Percentiles rank a stretch among this genome's conserved stretches.
Conservation (phyloP, 164 flowering plant species). For the Cinnamomum micranthum region DNA sequence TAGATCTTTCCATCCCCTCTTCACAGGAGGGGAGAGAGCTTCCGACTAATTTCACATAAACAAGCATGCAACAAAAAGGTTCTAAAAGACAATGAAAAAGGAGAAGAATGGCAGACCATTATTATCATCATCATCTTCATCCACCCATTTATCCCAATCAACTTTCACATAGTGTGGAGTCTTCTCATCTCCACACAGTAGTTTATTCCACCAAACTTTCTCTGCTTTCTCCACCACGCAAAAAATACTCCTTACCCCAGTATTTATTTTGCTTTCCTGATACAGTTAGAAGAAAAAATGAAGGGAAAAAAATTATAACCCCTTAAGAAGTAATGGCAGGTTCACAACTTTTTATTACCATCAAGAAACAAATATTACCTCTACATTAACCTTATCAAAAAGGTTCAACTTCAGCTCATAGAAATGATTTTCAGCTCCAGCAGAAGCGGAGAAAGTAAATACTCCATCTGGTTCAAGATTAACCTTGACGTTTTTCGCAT, state of each 20-base stretch:
- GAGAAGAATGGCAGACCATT: slow-evolving; percentile 25
- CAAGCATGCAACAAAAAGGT: not conserved
- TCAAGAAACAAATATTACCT: slow-evolving; percentile 39
- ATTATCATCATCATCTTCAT: slow-evolving; percentile 67
- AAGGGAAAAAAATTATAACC: too few species aligned
- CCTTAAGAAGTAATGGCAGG: not conserved
- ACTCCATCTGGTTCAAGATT: slow-evolving; percentile 80
- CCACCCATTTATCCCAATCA: slow-evolving; percentile 97
- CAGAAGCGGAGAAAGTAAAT: slow-evolving; percentile 69
- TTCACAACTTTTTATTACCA: not conserved
- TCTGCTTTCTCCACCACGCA: slow-evolving; percentile 83
- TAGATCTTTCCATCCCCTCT: too few species aligned
- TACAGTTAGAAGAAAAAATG: not conserved
- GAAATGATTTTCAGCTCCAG: slow-evolving; percentile 45
- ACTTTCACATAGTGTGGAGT: slow-evolving; percentile 78
- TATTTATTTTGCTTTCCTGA: slow-evolving; percentile 81
- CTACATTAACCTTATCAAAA: slow-evolving; percentile 75
- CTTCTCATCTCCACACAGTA: slow-evolving; percentile 61
- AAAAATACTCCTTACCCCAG: slow-evolving; percentile 63
- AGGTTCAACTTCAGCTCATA: slow-evolving; percentile 80
- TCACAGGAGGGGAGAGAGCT: not conserved
- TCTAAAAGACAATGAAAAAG: not conserved
- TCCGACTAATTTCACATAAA: not conserved
- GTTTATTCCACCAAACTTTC: slow-evolving; percentile 82
- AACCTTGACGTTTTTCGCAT: slow-evolving; percentile 71